These are phyloP conservation scores for Scheffersomyces parashehatae DNA, from an alignment of 1,139 yeast species.

Conservation along the genomic window DNA sequence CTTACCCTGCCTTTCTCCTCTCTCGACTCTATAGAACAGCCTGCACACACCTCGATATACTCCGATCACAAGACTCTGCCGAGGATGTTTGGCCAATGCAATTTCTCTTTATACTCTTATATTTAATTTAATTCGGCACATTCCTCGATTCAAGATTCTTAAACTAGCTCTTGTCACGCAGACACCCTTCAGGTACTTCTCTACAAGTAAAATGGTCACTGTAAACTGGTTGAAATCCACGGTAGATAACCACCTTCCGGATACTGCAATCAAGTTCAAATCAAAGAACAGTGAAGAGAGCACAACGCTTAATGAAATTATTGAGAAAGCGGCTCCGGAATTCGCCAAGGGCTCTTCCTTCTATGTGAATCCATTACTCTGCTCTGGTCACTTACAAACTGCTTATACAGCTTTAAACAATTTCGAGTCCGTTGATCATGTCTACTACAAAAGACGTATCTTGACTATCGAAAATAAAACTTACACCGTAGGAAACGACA, in stretches of 20 bases:
- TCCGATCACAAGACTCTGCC: too few species aligned
- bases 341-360: conserved; percentile 32
- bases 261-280: conserved; percentile 27
- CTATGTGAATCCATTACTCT: conserved; percentile 38
- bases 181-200: too few species aligned
- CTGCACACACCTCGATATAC: too few species aligned
- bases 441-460: conserved; percentile 40
- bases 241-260: conserved; percentile 28
- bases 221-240: conserved; percentile 21
- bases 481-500: conserved; percentile 31
- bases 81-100: too few species aligned
- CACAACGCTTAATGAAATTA: conserved; percentile 26
- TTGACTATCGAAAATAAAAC: conserved; percentile 31
- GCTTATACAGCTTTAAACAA: conserved; percentile 45
- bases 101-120: too few species aligned
- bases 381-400: conserved; percentile 48
- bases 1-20: too few species aligned
- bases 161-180: too few species aligned
- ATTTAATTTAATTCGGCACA: too few species aligned
- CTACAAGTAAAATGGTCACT: too few species aligned
- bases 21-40: too few species aligned
- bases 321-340: conserved; percentile 31
- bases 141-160: too few species aligned
- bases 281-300: conserved; percentile 11
- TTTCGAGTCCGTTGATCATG: conserved; percentile 35